Conservation (phyloP, 176 grass and related monocot genomes). For the Paspalum vaginatum region DNA sequence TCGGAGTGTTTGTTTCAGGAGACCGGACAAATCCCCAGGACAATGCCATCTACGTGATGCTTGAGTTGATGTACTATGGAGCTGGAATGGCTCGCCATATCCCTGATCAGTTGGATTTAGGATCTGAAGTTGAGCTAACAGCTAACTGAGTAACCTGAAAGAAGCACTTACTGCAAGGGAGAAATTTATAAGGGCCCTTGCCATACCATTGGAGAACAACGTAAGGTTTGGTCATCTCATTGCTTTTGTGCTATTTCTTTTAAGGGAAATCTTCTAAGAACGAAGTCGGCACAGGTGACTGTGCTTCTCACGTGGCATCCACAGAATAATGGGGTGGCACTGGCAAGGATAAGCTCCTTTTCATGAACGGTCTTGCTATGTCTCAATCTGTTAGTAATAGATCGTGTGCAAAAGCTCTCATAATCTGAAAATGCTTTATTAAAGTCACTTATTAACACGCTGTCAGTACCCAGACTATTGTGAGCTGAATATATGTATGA, state of each 20-base stretch:
- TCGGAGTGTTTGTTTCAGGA: conserved; percentile 56
- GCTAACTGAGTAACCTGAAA: conserved; percentile 26
- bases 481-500: not conserved
- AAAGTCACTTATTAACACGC: not conserved
- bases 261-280: not conserved
- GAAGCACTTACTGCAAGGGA: conserved; percentile 7
- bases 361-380: too few species aligned
- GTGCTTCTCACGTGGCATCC: too few species aligned
- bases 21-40: conserved; percentile 50
- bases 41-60: conserved; percentile 50
- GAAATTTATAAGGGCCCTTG: not conserved
- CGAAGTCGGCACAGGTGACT: too few species aligned
- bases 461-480: conserved; percentile 2
- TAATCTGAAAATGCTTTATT: not conserved
- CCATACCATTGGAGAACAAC: conserved; percentile 1
- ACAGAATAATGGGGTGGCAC: too few species aligned
- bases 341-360: too few species aligned
- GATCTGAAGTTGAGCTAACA: conserved; percentile 33
- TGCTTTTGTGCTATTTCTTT: not conserved
- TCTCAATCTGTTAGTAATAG: too few species aligned
- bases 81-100: conserved; percentile 27
- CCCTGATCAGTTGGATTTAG: conserved; percentile 33
- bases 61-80: conserved; percentile 47
- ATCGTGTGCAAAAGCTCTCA: too few species aligned
- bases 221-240: conserved; percentile 6